Evolutionary conservation across 108 stramenopile species (phyloP).

Genomic region (Cyclostephanos tholiformis): DNA sequence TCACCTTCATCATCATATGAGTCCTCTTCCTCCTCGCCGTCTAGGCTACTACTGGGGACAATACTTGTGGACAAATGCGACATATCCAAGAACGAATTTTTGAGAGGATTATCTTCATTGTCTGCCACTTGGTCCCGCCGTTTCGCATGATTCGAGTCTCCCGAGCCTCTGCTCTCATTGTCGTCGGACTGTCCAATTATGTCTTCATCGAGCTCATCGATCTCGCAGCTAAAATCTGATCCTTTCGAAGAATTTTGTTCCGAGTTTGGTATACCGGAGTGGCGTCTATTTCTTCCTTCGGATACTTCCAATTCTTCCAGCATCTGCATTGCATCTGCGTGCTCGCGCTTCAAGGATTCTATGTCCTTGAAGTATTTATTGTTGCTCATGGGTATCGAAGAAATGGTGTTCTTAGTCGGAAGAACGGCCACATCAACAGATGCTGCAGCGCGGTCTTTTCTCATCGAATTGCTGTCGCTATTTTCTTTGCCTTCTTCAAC

Average conservation of each 20-base stretch:
- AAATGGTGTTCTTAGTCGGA: neutral
- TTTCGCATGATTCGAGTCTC: neutral
- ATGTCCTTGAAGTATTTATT: slow-evolving; percentile 30
- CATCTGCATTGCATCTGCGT: slow-evolving; percentile 43
- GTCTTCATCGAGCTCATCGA: neutral
- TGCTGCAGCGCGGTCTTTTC: neutral
- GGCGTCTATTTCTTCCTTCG: slow-evolving; percentile 20
- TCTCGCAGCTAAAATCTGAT: neutral
- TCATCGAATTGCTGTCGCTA: neutral
- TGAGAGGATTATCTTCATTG: slow-evolving; percentile 1
- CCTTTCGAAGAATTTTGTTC: slow-evolving; percentile 13
- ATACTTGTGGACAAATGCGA: slow-evolving; percentile 31
- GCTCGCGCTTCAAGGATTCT: slow-evolving; percentile 45
- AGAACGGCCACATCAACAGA: neutral
- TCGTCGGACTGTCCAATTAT: neutral
- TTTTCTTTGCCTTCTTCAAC: slow-evolving; percentile 44
- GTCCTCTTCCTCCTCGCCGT: slow-evolving; percentile 4
- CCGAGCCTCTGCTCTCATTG: neutral
- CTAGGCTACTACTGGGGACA: slow-evolving; percentile 2
- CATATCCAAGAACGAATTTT: slow-evolving; percentile 24
- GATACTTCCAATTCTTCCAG: slow-evolving; percentile 37
- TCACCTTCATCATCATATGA: no score
- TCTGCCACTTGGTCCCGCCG: neutral
- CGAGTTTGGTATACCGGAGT: slow-evolving; percentile 12
- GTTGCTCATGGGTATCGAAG: neutral